Conservation (phyloP, 75 land plant species). For the Ceratopteris richardii region DNA sequence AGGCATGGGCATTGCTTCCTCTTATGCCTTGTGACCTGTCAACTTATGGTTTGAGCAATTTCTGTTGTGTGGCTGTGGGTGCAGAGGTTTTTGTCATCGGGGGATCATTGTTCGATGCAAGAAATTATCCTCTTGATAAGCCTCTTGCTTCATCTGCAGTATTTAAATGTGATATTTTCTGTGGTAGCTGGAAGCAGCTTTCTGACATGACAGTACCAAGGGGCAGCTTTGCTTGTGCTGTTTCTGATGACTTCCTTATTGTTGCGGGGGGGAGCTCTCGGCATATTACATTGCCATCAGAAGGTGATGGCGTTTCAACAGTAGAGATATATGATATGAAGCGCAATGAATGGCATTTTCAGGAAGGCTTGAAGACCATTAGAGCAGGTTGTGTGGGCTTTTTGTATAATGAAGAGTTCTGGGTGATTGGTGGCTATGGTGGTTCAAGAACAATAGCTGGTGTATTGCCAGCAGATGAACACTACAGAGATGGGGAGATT, state of each 20-base stretch:
- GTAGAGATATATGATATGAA: conserved; percentile 60
- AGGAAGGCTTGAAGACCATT: conserved; percentile 38
- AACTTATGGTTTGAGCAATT: conserved; percentile 58
- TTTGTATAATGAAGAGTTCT: conserved; percentile 46
- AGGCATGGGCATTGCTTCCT: conserved; percentile 50
- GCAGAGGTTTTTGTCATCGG: conserved; percentile 53
- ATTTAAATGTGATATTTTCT: conserved; percentile 35
- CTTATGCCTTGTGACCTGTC: conserved; percentile 57
- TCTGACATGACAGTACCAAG: conserved; percentile 56
- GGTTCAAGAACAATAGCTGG: conserved; percentile 51
- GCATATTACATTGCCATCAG: conserved; percentile 53
- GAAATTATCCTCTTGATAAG: conserved; percentile 65
- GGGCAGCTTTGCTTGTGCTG: conserved; percentile 87
- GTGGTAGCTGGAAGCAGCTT: conserved; percentile 33
- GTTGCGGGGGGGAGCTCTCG: conserved; percentile 94
- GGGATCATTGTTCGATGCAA: conserved; percentile 66
- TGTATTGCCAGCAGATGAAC: conserved; percentile 69
- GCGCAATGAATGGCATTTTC: conserved; percentile 39
- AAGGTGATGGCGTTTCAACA: conserved; percentile 50
- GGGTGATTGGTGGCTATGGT: conserved; percentile 98
- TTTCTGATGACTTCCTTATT: conserved; percentile 19
- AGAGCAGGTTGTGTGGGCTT: conserved; percentile 88
- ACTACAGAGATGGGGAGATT: conserved; percentile 66
- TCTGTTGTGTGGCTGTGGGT: conserved; percentile 43
- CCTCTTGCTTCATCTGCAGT: conserved; percentile 54